These are phyloP conservation scores for Alternaria novae-zelandiae DNA, from an alignment of 2,329 filamentous ascomycete species.

Conservation along the genomic window DNA sequence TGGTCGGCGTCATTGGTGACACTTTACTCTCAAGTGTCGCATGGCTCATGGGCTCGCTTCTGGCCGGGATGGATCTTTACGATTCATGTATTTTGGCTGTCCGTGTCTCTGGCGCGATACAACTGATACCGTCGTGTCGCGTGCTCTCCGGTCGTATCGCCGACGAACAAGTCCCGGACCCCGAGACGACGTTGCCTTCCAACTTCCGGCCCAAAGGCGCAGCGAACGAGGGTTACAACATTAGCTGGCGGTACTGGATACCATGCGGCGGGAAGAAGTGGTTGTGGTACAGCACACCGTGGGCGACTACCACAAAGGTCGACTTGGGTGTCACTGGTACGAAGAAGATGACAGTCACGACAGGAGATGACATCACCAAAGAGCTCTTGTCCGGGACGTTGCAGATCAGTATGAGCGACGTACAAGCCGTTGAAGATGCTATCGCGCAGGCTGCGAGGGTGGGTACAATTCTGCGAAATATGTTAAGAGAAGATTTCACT, in stretches of 20 bases:
- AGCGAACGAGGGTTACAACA: background rate
- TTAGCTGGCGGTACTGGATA: background rate
- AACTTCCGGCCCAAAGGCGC: background rate
- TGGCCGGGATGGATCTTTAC: background rate
- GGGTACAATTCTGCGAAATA: background rate
- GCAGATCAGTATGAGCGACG: background rate
- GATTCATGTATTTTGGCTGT: background rate
- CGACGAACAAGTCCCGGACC: background rate
- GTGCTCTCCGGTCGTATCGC: background rate
- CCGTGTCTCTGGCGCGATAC: background rate
- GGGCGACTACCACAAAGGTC: background rate
- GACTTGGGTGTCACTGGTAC: background rate
- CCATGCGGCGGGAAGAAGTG: background rate
- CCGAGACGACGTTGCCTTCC: background rate
- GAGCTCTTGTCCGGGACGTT: background rate
- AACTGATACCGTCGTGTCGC: background rate
- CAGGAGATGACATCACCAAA: background rate
- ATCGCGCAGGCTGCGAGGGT: background rate
- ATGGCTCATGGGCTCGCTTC: background rate
- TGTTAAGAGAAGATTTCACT: background rate
- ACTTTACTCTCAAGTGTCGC: background rate
- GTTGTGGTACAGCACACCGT: background rate
- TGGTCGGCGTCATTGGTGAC: background rate
- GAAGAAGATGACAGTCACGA: background rate
- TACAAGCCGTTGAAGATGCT: background rate